Conservation (phyloP, 257 asterid species). For the Ajuga chamaepitys region DNA sequence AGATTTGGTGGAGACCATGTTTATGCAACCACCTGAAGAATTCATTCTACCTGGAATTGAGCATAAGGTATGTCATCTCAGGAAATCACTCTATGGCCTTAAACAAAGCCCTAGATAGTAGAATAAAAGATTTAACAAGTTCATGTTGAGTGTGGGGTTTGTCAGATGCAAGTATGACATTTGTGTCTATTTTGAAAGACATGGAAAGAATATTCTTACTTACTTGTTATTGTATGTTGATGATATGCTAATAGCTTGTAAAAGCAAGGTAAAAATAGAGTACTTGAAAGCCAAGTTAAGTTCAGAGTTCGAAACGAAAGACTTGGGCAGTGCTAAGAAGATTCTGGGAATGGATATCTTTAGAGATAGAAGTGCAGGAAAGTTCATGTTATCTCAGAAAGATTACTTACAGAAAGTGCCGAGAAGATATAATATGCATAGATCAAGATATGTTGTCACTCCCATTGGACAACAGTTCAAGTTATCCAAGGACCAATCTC, state of each 20-base stretch:
- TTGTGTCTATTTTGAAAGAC: neutral
- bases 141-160: too few species aligned
- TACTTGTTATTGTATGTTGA: neutral
- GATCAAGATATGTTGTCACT: neutral
- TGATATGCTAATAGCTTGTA: neutral
- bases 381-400: neutral
- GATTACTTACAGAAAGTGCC: neutral
- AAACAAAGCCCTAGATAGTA: neutral
- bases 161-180: neutral
- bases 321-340: too few species aligned
- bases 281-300: too few species aligned
- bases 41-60: neutral
- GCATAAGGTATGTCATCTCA: neutral
- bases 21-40: neutral
- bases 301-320: too few species aligned
- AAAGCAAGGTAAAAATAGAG: too few species aligned
- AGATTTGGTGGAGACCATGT: too few species aligned
- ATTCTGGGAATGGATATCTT: neutral
- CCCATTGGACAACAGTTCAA: neutral
- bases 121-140: neutral
- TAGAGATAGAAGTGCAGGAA: neutral
- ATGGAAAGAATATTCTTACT: neutral
- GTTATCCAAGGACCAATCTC: neutral
- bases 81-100: neutral
- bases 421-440: neutral